phyloP scores from a whole-genome alignment of 495 filamentous ascomycete species.

The Aspergillus haitiensis region DNA sequence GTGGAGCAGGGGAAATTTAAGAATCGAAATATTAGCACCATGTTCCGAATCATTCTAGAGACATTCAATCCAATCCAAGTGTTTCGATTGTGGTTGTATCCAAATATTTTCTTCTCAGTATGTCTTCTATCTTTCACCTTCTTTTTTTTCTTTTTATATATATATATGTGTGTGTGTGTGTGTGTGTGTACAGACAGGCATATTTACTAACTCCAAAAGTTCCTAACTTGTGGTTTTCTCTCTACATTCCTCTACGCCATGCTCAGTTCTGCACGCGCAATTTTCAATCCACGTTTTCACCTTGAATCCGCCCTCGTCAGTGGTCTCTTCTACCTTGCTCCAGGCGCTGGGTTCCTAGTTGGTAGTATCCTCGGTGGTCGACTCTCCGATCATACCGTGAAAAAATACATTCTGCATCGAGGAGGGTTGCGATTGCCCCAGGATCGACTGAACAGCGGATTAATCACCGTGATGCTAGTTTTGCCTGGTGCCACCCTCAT shows the following conservation, averaged over 20 bases:
- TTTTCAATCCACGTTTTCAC: conserved; percentile 71
- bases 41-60: conserved; percentile 15
- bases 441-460: conserved; percentile 65
- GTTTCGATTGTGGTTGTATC: conserved; percentile 38
- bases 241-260: conserved; percentile 72
- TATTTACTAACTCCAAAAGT: conserved; percentile 27
- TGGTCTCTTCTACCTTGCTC: conserved; percentile 76
- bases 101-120: conserved; percentile 45
- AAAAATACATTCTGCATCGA: conserved; percentile 58
- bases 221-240: conserved; percentile 61
- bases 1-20: background rate
- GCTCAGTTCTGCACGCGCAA: conserved; percentile 69
- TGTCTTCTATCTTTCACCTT: conserved; percentile 7
- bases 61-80: conserved; percentile 45
- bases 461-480: conserved; percentile 60
- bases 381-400: conserved; percentile 66
- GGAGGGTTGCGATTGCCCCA: conserved; percentile 65
- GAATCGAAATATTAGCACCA: background rate
- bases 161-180: background rate
- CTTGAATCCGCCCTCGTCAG: conserved; percentile 65
- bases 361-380: conserved; percentile 70
- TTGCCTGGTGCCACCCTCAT: conserved; percentile 65
- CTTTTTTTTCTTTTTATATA: background rate
- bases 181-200: background rate
- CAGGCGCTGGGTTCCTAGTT: conserved; percentile 66